These are phyloP conservation scores for Pseudogymnoascus sp. DNA, from an alignment of 2,329 filamentous ascomycete species.

Conservation along the genomic window DNA sequence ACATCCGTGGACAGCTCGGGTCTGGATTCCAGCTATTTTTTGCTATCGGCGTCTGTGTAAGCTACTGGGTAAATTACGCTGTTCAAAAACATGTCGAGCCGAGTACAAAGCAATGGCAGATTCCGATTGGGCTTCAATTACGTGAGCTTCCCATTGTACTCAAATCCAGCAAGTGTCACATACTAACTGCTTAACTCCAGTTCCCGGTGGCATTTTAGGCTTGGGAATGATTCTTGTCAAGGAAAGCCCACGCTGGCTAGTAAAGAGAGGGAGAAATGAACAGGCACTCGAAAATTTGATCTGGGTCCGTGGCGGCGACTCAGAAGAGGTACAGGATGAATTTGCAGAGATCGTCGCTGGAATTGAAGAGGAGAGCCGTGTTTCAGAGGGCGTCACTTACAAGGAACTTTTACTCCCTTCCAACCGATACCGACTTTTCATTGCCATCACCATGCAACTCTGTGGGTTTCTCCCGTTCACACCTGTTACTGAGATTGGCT, in stretches of 20 bases:
- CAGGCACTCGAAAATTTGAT: conserved; percentile 40
- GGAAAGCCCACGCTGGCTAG: conserved; percentile 43
- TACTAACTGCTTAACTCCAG: conserved; percentile 7
- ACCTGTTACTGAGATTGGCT: background rate
- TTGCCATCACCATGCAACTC: conserved; percentile 41
- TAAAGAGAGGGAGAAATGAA: conserved; percentile 37
- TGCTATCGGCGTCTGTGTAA: conserved; percentile 29
- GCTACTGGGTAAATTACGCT: conserved; percentile 40
- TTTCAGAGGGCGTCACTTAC: conserved; percentile 39
- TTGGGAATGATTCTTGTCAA: conserved; percentile 42
- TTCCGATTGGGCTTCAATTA: conserved; percentile 36
- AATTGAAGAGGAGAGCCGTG: conserved; percentile 39
- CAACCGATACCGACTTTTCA: conserved; percentile 40
- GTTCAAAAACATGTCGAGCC: conserved; percentile 33
- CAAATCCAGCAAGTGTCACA: too few relatives aligned
- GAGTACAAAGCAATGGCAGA: conserved; percentile 40
- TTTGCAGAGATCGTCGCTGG: conserved; percentile 37
- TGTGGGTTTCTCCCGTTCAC: conserved; percentile 22
- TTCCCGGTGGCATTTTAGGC: conserved; percentile 39
- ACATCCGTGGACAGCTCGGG: conserved; percentile 32
- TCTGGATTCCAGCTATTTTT: conserved; percentile 33
- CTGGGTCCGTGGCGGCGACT: conserved; percentile 43
- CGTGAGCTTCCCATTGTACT: background rate
- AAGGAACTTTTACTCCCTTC: conserved; percentile 39
- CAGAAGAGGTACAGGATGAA: conserved; percentile 30